Evolutionary conservation across 805 yeast species (phyloP).

Genomic region (Sugiyamaella floridensis): DNA sequence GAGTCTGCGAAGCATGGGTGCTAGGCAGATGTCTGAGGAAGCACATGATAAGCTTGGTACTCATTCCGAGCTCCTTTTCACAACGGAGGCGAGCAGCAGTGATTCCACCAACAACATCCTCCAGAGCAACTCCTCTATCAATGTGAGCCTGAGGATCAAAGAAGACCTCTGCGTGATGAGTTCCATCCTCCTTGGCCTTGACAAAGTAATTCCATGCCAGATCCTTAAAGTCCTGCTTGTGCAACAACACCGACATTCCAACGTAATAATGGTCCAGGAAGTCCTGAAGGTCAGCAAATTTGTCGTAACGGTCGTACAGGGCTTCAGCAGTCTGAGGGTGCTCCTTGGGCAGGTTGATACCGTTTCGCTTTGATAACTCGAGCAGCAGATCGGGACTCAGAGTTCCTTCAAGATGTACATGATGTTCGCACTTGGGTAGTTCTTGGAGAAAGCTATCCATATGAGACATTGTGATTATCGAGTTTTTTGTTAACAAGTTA

Average conservation of each 20-base stretch:
- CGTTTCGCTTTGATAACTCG: conserved; percentile 60
- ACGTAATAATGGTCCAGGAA: conserved; percentile 73
- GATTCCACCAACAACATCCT: conserved; percentile 58
- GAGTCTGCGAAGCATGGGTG: conserved; percentile 48
- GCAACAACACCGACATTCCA: conserved; percentile 68
- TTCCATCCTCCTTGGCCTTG: conserved; percentile 22
- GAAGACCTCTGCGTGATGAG: conserved; percentile 63
- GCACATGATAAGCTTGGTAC: conserved; percentile 75
- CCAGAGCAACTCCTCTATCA: conserved; percentile 55
- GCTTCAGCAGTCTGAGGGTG: conserved; percentile 58
- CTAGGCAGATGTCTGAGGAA: conserved; percentile 69
- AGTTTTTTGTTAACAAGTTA: too few species aligned
- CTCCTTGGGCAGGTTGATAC: conserved; percentile 49
- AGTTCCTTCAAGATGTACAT: conserved; percentile 79
- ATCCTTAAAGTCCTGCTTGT: conserved; percentile 67
- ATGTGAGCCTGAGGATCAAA: conserved; percentile 84
- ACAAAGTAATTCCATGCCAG: conserved; percentile 45
- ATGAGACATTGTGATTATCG: conserved; percentile 28
- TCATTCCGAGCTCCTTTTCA: conserved; percentile 48
- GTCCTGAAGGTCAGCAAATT: conserved; percentile 65
- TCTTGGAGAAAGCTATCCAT: conserved; percentile 46
- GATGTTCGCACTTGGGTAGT: conserved; percentile 83
- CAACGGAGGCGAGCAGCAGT: conserved; percentile 63
- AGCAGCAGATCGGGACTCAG: conserved; percentile 68
- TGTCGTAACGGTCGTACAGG: conserved; percentile 50